Evolutionary conservation across 139 green algal species (phyloP).

Genomic region (Asterochloris erici): DNA sequence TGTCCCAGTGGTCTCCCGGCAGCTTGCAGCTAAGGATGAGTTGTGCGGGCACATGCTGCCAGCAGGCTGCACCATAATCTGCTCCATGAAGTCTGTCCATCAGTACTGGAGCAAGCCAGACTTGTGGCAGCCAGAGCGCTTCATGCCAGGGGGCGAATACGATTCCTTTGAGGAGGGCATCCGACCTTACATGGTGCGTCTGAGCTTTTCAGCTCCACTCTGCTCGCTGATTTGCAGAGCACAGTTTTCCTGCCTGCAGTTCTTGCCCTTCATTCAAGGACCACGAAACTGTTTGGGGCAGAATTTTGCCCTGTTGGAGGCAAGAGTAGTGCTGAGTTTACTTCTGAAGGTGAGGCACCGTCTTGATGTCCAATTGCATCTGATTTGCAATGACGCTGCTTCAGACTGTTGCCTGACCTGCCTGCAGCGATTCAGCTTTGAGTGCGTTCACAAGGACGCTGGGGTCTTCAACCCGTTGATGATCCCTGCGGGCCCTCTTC

Average conservation of each 20-base stretch:
- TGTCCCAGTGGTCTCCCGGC: constrained; percentile 88
- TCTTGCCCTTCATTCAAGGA: constrained; percentile 94
- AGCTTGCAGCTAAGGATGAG: constrained; percentile 56
- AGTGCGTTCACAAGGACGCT: constrained; percentile 23
- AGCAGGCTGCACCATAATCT: constrained; percentile 58
- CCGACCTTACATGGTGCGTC: constrained; percentile 66
- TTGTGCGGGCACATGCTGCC: constrained; percentile 71
- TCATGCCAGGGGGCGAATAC: constrained; percentile 83
- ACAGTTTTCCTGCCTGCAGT: constrained; percentile 36
- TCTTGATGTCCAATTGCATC: neutral
- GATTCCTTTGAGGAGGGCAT: constrained; percentile 77
- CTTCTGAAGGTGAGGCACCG: constrained; percentile 47
- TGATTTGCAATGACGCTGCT: neutral
- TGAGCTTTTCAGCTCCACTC: neutral
- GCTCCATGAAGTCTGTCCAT: constrained; percentile 68
- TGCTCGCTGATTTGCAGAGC: too few relatives aligned
- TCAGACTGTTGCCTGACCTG: neutral
- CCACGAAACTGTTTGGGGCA: constrained; percentile 92
- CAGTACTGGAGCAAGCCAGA: constrained; percentile 76
- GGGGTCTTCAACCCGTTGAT: constrained; percentile 53
- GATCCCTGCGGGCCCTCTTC: constrained; percentile 71
- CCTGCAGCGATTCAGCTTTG: constrained; percentile 69
- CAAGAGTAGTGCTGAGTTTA: constrained; percentile 75
- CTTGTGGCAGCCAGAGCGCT: constrained; percentile 77
- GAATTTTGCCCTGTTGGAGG: constrained; percentile 84